phyloP scores from a whole-genome alignment of 169 alveolate species.

The Cryptosporidium ubiquitum region DNA sequence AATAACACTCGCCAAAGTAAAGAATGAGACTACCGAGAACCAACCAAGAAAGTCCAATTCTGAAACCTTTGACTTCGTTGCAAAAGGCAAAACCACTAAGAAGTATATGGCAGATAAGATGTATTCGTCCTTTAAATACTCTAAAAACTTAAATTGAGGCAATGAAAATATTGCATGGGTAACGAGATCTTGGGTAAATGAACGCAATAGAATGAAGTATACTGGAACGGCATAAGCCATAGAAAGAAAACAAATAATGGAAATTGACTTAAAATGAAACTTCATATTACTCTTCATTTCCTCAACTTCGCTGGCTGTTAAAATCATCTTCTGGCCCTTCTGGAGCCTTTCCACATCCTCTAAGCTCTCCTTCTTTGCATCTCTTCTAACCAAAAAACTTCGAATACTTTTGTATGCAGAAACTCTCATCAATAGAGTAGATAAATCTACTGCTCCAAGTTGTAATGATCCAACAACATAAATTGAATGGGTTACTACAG shows the following conservation, averaged over 20 bases:
- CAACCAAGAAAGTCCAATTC: conserved; percentile 67
- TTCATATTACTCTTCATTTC: conserved; percentile 54
- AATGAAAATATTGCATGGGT: conserved; percentile 50
- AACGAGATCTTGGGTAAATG: conserved; percentile 49
- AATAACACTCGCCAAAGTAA: conserved; percentile 44
- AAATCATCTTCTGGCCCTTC: conserved; percentile 19
- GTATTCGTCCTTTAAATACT: conserved; percentile 49
- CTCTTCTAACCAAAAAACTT: conserved; percentile 14
- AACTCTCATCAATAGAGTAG: conserved; percentile 54
- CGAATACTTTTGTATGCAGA: conserved; percentile 34
- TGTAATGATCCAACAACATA: conserved; percentile 58
- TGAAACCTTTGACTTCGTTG: conserved; percentile 30
- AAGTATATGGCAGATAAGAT: conserved; percentile 33
- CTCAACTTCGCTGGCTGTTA: conserved; percentile 29
- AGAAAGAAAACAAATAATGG: conserved; percentile 66
- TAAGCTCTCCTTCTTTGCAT: neutral
- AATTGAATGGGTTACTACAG: conserved; percentile 61
- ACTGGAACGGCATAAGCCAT: conserved; percentile 74
- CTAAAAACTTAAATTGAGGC: conserved; percentile 28
- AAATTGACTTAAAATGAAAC: conserved; percentile 65
- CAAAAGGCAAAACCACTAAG: conserved; percentile 45
- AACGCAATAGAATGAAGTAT: conserved; percentile 50
- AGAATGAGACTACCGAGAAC: conserved; percentile 63
- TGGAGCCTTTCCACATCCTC: conserved; percentile 12
- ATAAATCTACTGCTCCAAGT: conserved; percentile 72